A percentile compares a stretch with the other conserved stretches of the same genome.
Conservation (phyloP, 176 grass and related monocot genomes). For the Cenchrus americanus region DNA sequence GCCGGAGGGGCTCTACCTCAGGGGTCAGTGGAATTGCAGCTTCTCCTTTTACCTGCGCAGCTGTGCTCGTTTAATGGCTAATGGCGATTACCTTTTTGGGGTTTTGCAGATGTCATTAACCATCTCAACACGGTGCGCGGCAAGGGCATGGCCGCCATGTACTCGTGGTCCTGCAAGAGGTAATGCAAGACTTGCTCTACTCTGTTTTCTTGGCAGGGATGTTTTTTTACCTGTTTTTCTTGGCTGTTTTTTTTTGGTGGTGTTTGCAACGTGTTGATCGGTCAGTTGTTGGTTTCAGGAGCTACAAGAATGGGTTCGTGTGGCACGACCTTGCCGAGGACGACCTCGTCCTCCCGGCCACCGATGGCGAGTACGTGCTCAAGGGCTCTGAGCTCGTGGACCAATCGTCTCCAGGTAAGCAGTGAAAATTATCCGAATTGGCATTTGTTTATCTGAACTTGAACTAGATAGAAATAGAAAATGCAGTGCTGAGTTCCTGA, state of each 20-base stretch:
- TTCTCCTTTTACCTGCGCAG: not conserved
- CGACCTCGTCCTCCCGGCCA: conserved; percentile 78
- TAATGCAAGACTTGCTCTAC: conserved; percentile 1
- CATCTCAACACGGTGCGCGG: conserved; percentile 85
- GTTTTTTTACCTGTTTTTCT: not conserved
- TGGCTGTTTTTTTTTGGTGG: not conserved
- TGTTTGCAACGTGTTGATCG: not conserved
- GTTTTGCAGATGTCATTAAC: conserved; percentile 69
- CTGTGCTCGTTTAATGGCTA: conserved; percentile 12
- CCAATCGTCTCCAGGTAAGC: conserved; percentile 66
- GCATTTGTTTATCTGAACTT: not conserved
- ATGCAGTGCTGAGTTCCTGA: not conserved
- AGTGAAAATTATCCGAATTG: not conserved
- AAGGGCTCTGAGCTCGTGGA: conserved; percentile 90
- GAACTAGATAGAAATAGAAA: not conserved
- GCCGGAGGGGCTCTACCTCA: conserved; percentile 69
- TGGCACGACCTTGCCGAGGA: conserved; percentile 93
- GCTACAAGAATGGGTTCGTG: conserved; percentile 98
- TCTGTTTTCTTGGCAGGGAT: not conserved
- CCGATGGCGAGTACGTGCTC: conserved; percentile 88
- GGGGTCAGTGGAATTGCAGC: conserved; percentile 51
- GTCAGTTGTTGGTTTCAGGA: conserved; percentile 47
- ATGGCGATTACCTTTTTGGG: conserved; percentile 5
- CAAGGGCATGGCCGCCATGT: conserved; percentile 82
- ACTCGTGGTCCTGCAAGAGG: conserved; percentile 99